These are phyloP conservation scores for Aspergillus avenaceus DNA, from an alignment of 495 filamentous ascomycete genomes.

Conservation along the genomic window DNA sequence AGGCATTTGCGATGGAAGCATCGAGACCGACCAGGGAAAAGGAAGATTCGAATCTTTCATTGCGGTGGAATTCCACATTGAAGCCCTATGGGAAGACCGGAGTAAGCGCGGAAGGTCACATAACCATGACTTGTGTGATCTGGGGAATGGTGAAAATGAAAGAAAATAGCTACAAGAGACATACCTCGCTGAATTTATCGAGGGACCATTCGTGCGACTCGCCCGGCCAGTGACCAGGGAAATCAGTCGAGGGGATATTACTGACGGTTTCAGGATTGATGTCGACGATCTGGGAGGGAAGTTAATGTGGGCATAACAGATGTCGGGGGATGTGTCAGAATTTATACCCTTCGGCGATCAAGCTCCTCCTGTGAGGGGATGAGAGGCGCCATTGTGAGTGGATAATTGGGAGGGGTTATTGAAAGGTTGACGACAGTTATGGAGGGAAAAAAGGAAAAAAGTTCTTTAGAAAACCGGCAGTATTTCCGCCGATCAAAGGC, in stretches of 20 bases:
- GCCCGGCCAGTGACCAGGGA: constrained; percentile 83
- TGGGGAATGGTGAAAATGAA: background rate
- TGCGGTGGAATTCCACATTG: constrained; percentile 76
- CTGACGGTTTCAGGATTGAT: constrained; percentile 86
- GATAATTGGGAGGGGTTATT: constrained; percentile 8
- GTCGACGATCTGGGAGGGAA: constrained; percentile 65
- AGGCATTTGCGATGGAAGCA: constrained; percentile 92
- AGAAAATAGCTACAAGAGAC: constrained; percentile 1
- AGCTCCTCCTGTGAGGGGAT: constrained; percentile 46
- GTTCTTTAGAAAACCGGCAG: constrained; percentile 37
- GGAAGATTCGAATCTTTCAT: constrained; percentile 65
- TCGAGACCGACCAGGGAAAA: constrained; percentile 93
- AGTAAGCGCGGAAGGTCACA: constrained; percentile 16
- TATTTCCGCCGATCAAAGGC: constrained; percentile 34
- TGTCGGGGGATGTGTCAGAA: background rate
- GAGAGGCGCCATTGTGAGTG: constrained; percentile 43
- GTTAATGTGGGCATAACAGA: constrained; percentile 12
- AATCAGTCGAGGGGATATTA: constrained; percentile 83
- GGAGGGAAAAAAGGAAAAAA: constrained; percentile 23
- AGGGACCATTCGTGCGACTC: constrained; percentile 87
- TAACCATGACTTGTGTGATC: no score
- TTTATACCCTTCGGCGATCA: constrained; percentile 44
- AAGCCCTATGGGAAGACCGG: constrained; percentile 47
- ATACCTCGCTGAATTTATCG: constrained; percentile 63
- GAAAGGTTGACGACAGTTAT: constrained; percentile 9